Conservation (phyloP, 495 filamentous ascomycete species). For the Penicillium taxi region DNA sequence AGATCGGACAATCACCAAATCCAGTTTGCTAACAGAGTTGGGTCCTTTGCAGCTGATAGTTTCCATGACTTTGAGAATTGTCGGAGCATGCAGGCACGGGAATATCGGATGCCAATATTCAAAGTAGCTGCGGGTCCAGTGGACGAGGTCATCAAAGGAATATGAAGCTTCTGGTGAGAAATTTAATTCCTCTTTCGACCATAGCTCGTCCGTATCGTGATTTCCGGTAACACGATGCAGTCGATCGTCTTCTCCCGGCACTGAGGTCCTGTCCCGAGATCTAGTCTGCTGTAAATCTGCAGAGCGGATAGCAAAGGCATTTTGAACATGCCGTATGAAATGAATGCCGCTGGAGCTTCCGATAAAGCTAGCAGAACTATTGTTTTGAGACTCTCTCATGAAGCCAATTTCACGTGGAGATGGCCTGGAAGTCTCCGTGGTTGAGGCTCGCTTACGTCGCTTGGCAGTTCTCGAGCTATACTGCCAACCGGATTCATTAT, state of each 20-base stretch:
- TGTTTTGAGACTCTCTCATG: constrained; percentile 30
- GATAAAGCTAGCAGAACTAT: constrained; percentile 34
- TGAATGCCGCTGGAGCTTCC: constrained; percentile 47
- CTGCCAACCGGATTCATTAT: constrained; percentile 14
- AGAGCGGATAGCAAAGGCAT: constrained; percentile 35
- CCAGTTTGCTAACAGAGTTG: constrained; percentile 13
- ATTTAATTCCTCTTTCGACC: constrained; percentile 24
- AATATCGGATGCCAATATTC: constrained; percentile 43
- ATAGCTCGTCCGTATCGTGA: constrained; percentile 17
- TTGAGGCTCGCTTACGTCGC: constrained; percentile 25
- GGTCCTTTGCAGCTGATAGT: constrained; percentile 18
- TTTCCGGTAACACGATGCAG: constrained; percentile 14
- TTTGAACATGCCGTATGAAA: constrained; percentile 41
- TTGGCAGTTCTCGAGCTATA: constrained; percentile 19
- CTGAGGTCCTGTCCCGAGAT: constrained; percentile 25
- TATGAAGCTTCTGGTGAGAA: constrained; percentile 5
- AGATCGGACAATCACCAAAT: constrained; percentile 36
- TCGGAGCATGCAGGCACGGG: constrained; percentile 39
- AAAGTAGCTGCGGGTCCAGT: constrained; percentile 39
- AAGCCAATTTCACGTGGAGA: constrained; percentile 33
- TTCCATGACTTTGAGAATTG: constrained; percentile 32
- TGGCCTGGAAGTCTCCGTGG: constrained; percentile 9
- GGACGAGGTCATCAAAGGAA: constrained; percentile 28
- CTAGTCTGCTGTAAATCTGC: constrained; percentile 24
- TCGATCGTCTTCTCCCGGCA: constrained; percentile 43